Conservation (phyloP, 768 basidiomycete genomes). For the Boletus sp. region DNA sequence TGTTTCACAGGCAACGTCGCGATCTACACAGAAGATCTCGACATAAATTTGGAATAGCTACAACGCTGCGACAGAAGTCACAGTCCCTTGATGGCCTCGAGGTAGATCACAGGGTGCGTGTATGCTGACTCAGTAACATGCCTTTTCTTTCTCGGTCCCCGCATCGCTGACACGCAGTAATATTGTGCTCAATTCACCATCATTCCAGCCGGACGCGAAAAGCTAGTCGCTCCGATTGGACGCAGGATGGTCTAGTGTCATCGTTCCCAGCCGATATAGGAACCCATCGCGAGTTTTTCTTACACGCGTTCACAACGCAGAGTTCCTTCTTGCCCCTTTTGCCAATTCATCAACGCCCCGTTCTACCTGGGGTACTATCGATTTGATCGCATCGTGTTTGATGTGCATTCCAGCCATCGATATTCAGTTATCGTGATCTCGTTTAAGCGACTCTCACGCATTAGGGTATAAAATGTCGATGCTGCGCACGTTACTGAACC, state of each 20-base stretch:
- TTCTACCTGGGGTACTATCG: not conserved
- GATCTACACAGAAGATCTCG: not conserved
- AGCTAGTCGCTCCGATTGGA: not conserved
- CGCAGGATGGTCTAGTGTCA: not conserved
- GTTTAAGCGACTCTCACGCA: not conserved
- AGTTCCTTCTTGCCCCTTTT: conserved; percentile 8
- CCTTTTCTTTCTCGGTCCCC: not conserved
- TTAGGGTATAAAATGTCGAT: conserved; percentile 13
- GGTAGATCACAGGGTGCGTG: conserved; percentile 1
- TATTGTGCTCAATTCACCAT: not conserved
- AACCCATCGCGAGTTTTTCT: not conserved
- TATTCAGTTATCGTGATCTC: not conserved
- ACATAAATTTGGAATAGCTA: not conserved
- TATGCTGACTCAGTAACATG: not conserved
- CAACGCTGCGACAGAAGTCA: not conserved
- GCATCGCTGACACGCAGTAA: not conserved
- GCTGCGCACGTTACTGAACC: not conserved
- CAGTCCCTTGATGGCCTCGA: conserved; percentile 13
- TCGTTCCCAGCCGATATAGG: not conserved
- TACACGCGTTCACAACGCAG: conserved; percentile 3
- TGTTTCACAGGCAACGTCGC: not conserved
- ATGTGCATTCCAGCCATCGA: not conserved
- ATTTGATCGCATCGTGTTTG: conserved; percentile 17
- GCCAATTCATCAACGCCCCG: not conserved
- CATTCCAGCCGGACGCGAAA: conserved; percentile 1